Evolutionary conservation across 768 basidiomycete species (phyloP).

Genomic region (Amanita inopinata): DNA sequence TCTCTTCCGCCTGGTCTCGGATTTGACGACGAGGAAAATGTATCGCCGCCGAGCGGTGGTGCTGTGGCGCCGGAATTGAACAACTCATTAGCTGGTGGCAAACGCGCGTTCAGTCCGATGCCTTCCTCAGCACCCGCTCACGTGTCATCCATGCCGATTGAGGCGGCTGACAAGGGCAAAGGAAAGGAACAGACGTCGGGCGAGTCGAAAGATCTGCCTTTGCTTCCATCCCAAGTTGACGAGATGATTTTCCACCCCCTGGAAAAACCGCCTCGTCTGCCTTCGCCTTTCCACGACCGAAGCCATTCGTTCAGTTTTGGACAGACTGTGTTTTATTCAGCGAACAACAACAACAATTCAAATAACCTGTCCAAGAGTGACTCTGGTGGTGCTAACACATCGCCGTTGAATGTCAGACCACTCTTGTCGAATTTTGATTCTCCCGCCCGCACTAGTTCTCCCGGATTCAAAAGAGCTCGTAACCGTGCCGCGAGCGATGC

Average conservation of each 20-base stretch:
- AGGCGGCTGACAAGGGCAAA: slow-evolving; percentile 27
- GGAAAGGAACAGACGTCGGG: slow-evolving; percentile 22
- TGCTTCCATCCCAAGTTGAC: slow-evolving; percentile 21
- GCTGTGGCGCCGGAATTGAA: slow-evolving; percentile 27
- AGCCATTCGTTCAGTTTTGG: slow-evolving; percentile 65
- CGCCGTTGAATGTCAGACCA: slow-evolving; percentile 21
- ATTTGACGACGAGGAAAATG: slow-evolving; percentile 27
- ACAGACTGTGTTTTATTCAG: slow-evolving; percentile 52
- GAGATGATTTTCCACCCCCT: slow-evolving; percentile 36
- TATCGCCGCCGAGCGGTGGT: no score
- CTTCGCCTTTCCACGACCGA: slow-evolving; percentile 37
- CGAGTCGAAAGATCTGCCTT: slow-evolving; percentile 14
- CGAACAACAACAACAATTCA: slow-evolving; percentile 14
- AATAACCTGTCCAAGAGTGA: slow-evolving; percentile 13
- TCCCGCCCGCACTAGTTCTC: slow-evolving; percentile 18
- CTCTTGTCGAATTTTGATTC: slow-evolving; percentile 15
- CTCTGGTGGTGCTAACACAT: slow-evolving; percentile 13
- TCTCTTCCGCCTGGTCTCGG: slow-evolving; percentile 34
- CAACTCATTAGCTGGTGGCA: slow-evolving; percentile 21
- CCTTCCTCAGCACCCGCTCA: slow-evolving; percentile 15
- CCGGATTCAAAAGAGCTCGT: slow-evolving; percentile 25
- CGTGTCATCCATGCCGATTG: slow-evolving; percentile 37
- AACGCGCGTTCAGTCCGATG: slow-evolving; percentile 13
- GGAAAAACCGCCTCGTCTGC: slow-evolving; percentile 28
- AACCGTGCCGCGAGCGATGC: slow-evolving; percentile 55